Percentiles rank a stretch among this genome's conserved stretches.
Evolutionary conservation across 2,329 filamentous ascomycete species (phyloP).

Genomic region (Ilyonectria destructans): DNA sequence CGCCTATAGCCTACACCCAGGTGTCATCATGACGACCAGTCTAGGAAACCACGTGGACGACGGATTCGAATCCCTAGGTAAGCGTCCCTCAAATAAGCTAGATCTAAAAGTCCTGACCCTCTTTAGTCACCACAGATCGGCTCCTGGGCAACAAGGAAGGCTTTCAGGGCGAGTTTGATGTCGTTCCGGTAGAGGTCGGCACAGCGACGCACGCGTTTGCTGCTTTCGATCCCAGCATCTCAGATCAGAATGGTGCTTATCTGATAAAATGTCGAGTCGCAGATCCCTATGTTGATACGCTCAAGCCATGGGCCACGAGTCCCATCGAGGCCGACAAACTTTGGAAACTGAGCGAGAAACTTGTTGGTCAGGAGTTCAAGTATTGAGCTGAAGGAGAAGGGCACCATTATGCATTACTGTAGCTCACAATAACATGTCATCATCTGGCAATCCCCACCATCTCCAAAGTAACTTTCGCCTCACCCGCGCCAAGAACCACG

Average conservation of each 20-base stretch:
- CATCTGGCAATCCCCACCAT: background rate
- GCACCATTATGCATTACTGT: background rate
- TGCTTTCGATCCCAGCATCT: constrained; percentile 56
- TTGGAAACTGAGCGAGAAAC: constrained; percentile 63
- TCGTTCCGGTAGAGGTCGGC: constrained; percentile 49
- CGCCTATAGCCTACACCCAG: constrained; percentile 56
- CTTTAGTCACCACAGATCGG: constrained; percentile 40
- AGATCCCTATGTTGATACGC: constrained; percentile 50
- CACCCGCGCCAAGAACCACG: background rate
- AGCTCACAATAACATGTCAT: background rate
- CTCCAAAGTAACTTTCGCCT: too few species aligned
- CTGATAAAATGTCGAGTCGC: constrained; percentile 54
- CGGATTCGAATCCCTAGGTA: constrained; percentile 41
- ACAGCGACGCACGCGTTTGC: constrained; percentile 56
- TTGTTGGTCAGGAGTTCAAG: constrained; percentile 61
- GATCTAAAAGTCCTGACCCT: background rate
- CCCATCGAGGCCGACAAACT: constrained; percentile 58
- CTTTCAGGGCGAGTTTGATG: constrained; percentile 37
- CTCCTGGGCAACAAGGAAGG: constrained; percentile 43
- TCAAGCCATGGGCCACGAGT: constrained; percentile 53
- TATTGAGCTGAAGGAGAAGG: constrained; percentile 35
- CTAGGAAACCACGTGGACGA: constrained; percentile 44
- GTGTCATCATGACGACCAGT: constrained; percentile 46
- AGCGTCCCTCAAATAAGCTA: background rate
- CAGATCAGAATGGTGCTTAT: constrained; percentile 53